Evolutionary conservation across 148 eudicot genomes (phyloP), one percentile per base, ranked within the genome.

Genomic region (Persicaria tinctoria): DNA sequence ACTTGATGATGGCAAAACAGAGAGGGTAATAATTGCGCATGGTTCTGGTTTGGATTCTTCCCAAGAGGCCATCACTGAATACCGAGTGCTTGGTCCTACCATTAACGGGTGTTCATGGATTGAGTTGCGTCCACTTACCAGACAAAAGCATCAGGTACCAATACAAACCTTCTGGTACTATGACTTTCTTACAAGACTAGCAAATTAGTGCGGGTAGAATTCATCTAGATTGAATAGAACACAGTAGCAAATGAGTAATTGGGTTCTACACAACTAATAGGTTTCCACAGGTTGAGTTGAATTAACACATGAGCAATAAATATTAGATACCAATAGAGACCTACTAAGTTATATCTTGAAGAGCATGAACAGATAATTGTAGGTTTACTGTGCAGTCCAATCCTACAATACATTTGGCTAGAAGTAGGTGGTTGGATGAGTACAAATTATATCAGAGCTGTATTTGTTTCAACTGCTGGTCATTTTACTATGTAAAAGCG

Each of bases 71-170:
- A 64, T 90, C 70, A 94, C 98, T 38, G 96, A 94, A 79, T 94
- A 94, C 74, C 85, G 96, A 46, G 88, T 94, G 47, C 96, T 94
- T 82, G 98, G 98, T 60, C 98, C 98, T 11, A 88, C 81, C 83
- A 90, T 94, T 59, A 94, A 89, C 83, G 98, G 98, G 68, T 94
- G 98, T 78, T 88, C 97, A 27, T 94, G 98, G 98, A 75, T 94
- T 73, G 98, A 94, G 75, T 78, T 94, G 78, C 83, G 85, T 12
- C 98, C 98, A 6, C 92, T 18, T 81, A 94, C 98, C 6, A 87
- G 91, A 78, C 76, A 87, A 55, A 94, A 91, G 82, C 93, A 94
- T 84, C 98, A 93, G 95, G 98, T 93, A 82, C 18, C 49, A 5
- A n/a, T 74, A 48, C 17, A 68, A 63, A 63, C 11, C 44, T 63